These are phyloP conservation scores for Aleurites moluccanus DNA, from an alignment of 441 rosid species.

Conservation along the genomic window DNA sequence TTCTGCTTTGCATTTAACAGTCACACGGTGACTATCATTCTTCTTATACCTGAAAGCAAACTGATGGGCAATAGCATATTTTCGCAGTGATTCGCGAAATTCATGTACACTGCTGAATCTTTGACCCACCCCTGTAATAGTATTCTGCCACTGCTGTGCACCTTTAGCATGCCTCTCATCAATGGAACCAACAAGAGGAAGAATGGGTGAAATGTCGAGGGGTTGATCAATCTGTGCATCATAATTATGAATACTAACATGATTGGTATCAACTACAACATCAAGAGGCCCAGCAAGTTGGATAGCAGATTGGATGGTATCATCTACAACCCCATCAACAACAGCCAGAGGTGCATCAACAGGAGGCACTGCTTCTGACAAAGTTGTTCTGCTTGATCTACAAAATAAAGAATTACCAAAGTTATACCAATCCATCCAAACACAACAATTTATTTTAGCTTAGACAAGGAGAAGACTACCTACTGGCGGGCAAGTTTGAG, in stretches of 20 bases:
- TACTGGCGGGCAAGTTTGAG: slow-evolving; percentile 80
- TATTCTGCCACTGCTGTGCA: slow-evolving; percentile 85
- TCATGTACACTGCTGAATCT: no score
- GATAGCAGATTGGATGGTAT: slow-evolving; percentile 43
- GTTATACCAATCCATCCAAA: slow-evolving; percentile 18
- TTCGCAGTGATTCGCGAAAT: no score
- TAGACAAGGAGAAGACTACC: slow-evolving; percentile 50
- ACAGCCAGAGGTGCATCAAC: slow-evolving; percentile 38
- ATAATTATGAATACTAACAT: slow-evolving; percentile 40
- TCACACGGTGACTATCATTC: slow-evolving; percentile 88
- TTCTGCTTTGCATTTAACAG: slow-evolving; percentile 93
- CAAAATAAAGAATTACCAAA: slow-evolving; percentile 23
- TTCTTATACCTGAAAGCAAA: no score
- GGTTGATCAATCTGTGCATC: slow-evolving; percentile 44
- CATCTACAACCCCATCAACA: slow-evolving; percentile 51
- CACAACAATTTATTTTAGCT: slow-evolving; percentile 4
- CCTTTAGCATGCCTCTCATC: slow-evolving; percentile 65
- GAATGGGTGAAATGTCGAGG: slow-evolving; percentile 52
- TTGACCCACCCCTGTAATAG: slow-evolving; percentile 90
- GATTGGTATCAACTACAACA: slow-evolving; percentile 44
- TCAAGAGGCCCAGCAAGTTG: slow-evolving; percentile 45
- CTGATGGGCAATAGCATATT: no score
- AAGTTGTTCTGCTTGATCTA: slow-evolving; percentile 89
- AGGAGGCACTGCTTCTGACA: slow-evolving; percentile 63
- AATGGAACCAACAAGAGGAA: slow-evolving; percentile 44